phyloP scores from a whole-genome alignment of 805 yeast species.

The Pichia exigua region DNA sequence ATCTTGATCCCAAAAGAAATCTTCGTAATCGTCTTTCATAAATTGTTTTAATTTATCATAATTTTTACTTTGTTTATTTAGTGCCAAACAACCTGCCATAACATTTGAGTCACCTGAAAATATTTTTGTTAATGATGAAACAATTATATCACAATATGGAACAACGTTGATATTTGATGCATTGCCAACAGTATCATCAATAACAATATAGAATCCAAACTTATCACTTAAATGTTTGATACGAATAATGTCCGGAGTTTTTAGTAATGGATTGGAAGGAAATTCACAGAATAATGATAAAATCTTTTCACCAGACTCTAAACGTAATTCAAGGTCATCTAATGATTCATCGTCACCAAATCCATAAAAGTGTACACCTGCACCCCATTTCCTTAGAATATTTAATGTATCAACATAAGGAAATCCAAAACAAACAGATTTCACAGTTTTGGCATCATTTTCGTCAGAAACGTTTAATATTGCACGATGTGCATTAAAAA shows the following conservation, averaged over 20 bases:
- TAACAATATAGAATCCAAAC: conserved; percentile 68
- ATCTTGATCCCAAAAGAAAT: conserved; percentile 87
- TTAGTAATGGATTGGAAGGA: conserved; percentile 89
- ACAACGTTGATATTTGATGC: conserved; percentile 75
- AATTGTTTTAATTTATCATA: conserved; percentile 44
- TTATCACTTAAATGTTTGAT: conserved; percentile 59
- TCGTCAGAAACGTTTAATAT: conserved; percentile 9
- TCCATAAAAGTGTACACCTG: conserved; percentile 82
- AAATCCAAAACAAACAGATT: conserved; percentile 90
- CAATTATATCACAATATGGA: conserved; percentile 80
- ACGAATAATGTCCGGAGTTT: conserved; percentile 68
- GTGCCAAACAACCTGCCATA: conserved; percentile 83
- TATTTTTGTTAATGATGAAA: conserved; percentile 81
- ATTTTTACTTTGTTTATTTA: conserved; percentile 56
- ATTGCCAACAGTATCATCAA: conserved; percentile 94
- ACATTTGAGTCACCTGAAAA: conserved; percentile 94
- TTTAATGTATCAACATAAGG: conserved; percentile 92
- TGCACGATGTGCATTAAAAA: conserved; percentile 68
- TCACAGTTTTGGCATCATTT: conserved; percentile 23
- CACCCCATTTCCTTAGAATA: conserved; percentile 81
- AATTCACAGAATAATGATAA: conserved; percentile 83
- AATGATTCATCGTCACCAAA: conserved; percentile 69
- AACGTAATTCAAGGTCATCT: conserved; percentile 51
- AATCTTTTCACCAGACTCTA: conserved; percentile 60
- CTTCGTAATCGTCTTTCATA: conserved; percentile 53